Conservation (phyloP, 2,329 filamentous ascomycete species). For the Metarhizium anisopliae region DNA sequence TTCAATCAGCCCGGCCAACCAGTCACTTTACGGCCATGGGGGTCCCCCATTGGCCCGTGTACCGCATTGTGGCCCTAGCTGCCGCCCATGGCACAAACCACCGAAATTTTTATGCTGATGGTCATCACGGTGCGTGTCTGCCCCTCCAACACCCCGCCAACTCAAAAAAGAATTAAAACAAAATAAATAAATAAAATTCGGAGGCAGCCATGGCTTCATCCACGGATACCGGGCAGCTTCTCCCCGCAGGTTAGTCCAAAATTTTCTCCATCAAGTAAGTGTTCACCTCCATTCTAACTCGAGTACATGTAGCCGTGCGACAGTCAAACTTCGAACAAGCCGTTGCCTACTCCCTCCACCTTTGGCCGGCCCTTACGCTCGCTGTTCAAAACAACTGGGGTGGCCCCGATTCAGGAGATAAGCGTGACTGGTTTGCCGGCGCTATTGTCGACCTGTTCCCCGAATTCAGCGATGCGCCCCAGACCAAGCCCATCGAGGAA, state of each 20-base stretch:
- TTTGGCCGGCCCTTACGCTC: constrained; percentile 82
- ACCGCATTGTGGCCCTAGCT: too few species aligned
- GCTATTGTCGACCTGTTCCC: constrained; percentile 74
- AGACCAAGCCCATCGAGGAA: constrained; percentile 28
- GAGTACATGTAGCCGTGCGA: constrained; percentile 35
- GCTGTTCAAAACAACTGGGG: constrained; percentile 85
- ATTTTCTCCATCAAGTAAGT: not conserved
- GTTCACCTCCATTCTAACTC: not conserved
- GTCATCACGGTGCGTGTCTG: constrained; percentile 9
- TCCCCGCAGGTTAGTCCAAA: constrained; percentile 19
- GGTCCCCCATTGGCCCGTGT: too few species aligned
- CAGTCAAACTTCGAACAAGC: constrained; percentile 72
- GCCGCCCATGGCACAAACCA: not conserved
- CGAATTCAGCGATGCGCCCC: constrained; percentile 44
- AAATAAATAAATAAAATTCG: constrained; percentile 9
- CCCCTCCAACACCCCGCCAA: constrained; percentile 23
- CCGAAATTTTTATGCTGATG: constrained; percentile 16
- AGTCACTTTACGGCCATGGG: too few species aligned
- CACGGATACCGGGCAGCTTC: constrained; percentile 20
- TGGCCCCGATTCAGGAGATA: constrained; percentile 71
- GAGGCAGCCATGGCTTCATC: constrained; percentile 18
- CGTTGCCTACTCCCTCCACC: constrained; percentile 74
- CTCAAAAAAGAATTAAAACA: not conserved
- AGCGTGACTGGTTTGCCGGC: constrained; percentile 94
- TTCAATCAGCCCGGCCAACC: too few species aligned